A percentile compares a stretch with the other conserved stretches of the same genome.
phyloP scores from a whole-genome alignment of 2,329 filamentous ascomycete species.

The Metarhizium robertsii region DNA sequence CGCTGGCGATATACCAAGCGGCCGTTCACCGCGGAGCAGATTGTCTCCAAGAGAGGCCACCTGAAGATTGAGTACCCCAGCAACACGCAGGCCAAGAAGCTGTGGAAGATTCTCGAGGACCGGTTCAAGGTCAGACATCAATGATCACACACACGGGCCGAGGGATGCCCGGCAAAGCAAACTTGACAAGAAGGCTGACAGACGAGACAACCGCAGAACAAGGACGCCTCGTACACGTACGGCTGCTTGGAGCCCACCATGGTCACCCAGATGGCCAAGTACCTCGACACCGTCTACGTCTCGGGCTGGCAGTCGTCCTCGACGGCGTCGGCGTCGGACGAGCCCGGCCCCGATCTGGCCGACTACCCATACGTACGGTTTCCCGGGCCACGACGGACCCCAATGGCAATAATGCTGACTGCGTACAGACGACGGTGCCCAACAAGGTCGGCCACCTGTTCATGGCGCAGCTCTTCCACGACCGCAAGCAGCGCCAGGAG shows the following conservation, averaged over 20 bases:
- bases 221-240: conserved; percentile 87
- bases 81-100: conserved; percentile 83
- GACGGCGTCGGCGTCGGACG: conserved; percentile 87
- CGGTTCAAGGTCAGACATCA: conserved; percentile 60
- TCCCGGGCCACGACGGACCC: not conserved
- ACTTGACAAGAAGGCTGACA: not conserved
- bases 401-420: not conserved
- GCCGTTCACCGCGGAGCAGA: conserved; percentile 92
- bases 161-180: no score
- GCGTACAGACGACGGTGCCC: conserved; percentile 75
- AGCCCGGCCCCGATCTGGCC: conserved; percentile 93
- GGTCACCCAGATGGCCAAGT: conserved; percentile 99
- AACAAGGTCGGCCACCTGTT: conserved; percentile 98
- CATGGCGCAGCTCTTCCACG: conserved; percentile 98
- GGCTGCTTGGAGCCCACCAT: conserved; percentile 96
- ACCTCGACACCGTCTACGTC: conserved; percentile 95
- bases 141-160: not conserved
- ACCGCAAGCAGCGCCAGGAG: conserved; percentile 97
- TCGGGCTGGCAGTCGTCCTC: conserved; percentile 98
- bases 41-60: conserved; percentile 88
- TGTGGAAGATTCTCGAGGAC: conserved; percentile 81
- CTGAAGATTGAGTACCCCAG: conserved; percentile 87
- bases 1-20: conserved; percentile 91
- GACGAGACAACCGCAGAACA: conserved; percentile 35
- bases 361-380: conserved; percentile 81